Percentiles rank a stretch among this genome's conserved stretches.
phyloP scores from a whole-genome alignment of 768 basidiomycete genomes.

The Russula emetica region DNA sequence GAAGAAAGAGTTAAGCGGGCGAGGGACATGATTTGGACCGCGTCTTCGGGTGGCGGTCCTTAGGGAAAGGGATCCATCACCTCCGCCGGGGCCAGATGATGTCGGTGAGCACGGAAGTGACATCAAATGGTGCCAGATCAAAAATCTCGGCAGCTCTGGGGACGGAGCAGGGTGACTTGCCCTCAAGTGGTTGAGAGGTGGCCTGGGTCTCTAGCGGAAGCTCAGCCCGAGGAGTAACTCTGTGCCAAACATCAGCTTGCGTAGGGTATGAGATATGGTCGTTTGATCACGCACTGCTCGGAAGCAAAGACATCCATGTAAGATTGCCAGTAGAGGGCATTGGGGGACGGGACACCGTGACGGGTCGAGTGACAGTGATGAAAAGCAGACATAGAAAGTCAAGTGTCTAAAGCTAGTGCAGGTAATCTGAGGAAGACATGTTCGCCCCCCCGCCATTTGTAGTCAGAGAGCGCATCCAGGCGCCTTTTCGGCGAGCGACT shows the following conservation, averaged over 20 bases:
- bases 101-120: not conserved
- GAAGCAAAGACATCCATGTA: not conserved
- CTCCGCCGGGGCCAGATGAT: not conserved
- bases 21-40: constrained; percentile 23
- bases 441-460: constrained; percentile 9
- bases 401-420: not conserved
- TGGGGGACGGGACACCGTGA: not conserved
- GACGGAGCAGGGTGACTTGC: not conserved
- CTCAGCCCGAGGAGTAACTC: not conserved
- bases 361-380: not conserved
- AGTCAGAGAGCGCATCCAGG: constrained; percentile 7
- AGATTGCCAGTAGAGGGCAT: constrained; percentile 6
- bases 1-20: constrained; percentile 32
- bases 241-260: not conserved
- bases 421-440: not conserved
- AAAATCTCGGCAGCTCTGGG: not conserved
- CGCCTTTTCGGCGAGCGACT: constrained; percentile 6
- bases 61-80: not conserved
- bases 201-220: not conserved
- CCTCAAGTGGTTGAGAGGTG: not conserved
- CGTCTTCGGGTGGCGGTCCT: constrained; percentile 10
- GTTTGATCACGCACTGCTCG: constrained; percentile 4
- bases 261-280: not conserved
- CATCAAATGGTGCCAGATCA: not conserved
- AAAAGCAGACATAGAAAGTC: constrained; percentile 1